Evolutionary conservation across 305 asterid species (phyloP).

Genomic region (Fraxinus paxiana): DNA sequence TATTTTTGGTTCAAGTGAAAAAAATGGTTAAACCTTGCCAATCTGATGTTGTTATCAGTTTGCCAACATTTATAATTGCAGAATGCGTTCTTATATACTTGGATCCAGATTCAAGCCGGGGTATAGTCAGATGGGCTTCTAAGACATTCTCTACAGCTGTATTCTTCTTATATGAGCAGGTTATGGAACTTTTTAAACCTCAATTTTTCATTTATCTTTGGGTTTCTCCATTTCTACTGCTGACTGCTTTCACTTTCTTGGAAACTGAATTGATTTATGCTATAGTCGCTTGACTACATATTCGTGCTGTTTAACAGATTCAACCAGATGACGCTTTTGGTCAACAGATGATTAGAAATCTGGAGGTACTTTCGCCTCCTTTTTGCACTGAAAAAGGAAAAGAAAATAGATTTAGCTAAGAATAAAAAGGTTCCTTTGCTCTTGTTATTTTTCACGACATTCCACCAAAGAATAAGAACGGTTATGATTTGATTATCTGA

Average conservation of each 20-base stretch:
- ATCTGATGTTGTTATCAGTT: slow-evolving; percentile 83
- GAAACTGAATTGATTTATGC: slow-evolving; percentile 14
- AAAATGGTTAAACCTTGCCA: slow-evolving; percentile 25
- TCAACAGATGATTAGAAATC: slow-evolving; percentile 90
- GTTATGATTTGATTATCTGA: neutral
- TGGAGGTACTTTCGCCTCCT: slow-evolving; percentile 62
- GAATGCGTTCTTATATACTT: slow-evolving; percentile 96
- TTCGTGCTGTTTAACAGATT: slow-evolving; percentile 49
- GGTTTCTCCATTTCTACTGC: neutral
- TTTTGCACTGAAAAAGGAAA: neutral
- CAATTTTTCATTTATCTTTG: neutral
- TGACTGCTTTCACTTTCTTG: neutral
- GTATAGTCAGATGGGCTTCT: slow-evolving; percentile 84
- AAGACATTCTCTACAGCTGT: slow-evolving; percentile 73
- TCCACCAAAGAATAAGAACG: neutral
- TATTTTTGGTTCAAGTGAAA: slow-evolving; percentile 6
- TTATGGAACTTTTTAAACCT: slow-evolving; percentile 25
- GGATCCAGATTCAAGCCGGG: slow-evolving; percentile 81
- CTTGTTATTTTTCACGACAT: neutral
- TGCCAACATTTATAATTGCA: slow-evolving; percentile 99
- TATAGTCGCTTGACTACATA: slow-evolving; percentile 19
- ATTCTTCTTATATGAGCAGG: slow-evolving; percentile 98
- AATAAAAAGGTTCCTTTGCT: neutral
- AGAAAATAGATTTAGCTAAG: neutral
- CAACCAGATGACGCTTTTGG: slow-evolving; percentile 98